These are phyloP conservation scores for Tetrahymena elliotti DNA, from an alignment of 73 alveolate genomes.

Conservation along the genomic window DNA sequence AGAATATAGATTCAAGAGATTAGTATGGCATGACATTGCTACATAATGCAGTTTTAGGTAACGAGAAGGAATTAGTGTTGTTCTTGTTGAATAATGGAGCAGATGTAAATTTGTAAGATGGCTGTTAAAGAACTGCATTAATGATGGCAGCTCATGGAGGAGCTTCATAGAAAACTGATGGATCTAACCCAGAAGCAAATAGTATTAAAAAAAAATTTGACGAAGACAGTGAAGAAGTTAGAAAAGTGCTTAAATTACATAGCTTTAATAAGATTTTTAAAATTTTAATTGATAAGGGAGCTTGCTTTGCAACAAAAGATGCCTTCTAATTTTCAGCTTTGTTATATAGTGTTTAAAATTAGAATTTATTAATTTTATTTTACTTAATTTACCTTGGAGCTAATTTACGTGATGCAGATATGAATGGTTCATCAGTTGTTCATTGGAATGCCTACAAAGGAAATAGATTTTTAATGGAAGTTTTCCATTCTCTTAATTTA, in stretches of 20 bases:
- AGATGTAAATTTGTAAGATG: not conserved
- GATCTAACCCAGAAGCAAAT: not conserved
- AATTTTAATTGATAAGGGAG: not conserved
- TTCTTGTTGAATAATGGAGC: not conserved
- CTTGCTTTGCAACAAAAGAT: not conserved
- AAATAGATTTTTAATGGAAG: not conserved
- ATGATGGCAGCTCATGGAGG: slow-evolving; percentile 1
- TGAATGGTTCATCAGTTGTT: not conserved
- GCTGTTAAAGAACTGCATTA: not conserved
- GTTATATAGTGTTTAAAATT: not conserved
- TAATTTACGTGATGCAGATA: not conserved
- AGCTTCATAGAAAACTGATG: not conserved
- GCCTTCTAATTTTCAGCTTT: not conserved
- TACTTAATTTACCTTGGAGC: not conserved
- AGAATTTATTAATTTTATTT: not conserved
- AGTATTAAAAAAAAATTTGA: not conserved
- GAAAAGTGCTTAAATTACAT: not conserved
- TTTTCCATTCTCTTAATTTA: not conserved
- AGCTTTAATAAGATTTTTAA: not conserved
- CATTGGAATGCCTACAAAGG: not conserved
- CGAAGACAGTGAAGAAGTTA: not conserved
- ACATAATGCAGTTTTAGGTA: not conserved
- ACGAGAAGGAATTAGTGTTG: not conserved
- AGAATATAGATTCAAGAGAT: not conserved
- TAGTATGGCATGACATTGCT: not conserved